Conservation (phyloP, 495 filamentous ascomycete genomes). For the Neurospora sp. region DNA sequence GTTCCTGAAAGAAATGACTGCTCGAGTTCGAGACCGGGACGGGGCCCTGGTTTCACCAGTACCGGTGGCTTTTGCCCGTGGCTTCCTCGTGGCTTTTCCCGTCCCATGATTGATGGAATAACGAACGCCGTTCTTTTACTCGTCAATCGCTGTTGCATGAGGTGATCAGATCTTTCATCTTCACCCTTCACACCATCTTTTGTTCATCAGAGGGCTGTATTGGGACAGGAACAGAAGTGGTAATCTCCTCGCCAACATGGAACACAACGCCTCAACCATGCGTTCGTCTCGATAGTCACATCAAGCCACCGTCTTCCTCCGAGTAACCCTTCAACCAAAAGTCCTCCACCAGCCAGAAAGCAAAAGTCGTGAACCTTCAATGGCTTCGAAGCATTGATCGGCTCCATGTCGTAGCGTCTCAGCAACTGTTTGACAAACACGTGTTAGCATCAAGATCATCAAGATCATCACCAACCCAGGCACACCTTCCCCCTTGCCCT, state of each 20-base stretch:
- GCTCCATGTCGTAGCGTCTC: conserved; percentile 33
- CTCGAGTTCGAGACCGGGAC: too few species aligned
- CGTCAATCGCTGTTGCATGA: neutral
- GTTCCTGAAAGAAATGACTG: too few species aligned
- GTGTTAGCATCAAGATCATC: neutral
- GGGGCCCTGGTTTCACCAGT: too few species aligned
- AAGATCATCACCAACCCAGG: too few species aligned
- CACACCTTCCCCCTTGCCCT: too few species aligned
- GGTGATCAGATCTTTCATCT: neutral
- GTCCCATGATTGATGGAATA: neutral
- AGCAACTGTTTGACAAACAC: neutral
- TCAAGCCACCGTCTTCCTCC: neutral
- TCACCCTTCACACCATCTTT: too few species aligned
- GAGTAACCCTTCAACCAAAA: conserved; percentile 6
- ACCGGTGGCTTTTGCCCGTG: too few species aligned
- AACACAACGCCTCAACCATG: too few species aligned
- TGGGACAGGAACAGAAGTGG: too few species aligned
- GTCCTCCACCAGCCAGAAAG: conserved; percentile 5
- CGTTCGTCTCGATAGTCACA: neutral
- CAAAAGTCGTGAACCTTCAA: conserved; percentile 8
- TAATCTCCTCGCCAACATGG: too few species aligned
- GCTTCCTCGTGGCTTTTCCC: neutral
- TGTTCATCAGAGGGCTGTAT: too few species aligned
- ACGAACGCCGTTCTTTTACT: neutral
- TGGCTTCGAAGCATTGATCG: conserved; percentile 33